These are phyloP conservation scores for Paralagenidium karlingii DNA, from an alignment of 352 stramenopile species.

Conservation along the genomic window DNA sequence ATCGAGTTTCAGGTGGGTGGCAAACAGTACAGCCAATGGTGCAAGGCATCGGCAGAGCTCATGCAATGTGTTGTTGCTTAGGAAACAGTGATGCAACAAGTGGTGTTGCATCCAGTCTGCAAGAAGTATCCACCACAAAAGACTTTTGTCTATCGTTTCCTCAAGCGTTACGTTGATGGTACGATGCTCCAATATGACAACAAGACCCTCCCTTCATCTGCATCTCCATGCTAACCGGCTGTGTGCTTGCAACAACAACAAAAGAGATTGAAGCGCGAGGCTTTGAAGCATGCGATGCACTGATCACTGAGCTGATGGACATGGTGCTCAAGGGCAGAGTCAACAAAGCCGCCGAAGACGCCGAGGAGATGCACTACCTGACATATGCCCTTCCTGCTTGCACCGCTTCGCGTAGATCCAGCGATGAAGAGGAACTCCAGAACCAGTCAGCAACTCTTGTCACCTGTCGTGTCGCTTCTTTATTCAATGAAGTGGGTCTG, in stretches of 20 bases:
- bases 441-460: conserved; percentile 17
- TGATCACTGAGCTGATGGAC: conserved; percentile 40
- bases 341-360: conserved; percentile 13
- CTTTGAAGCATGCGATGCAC: conserved; percentile 32
- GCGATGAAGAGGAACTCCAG: too few relatives aligned
- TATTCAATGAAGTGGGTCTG: conserved; percentile 74
- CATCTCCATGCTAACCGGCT: background rate
- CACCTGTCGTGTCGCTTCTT: conserved; percentile 60
- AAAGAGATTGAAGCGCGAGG: conserved; percentile 37
- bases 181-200: conserved; percentile 3
- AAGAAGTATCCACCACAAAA: conserved; percentile 44
- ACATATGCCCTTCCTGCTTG: conserved; percentile 33
- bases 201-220: background rate
- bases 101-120: conserved; percentile 39
- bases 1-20: conserved; percentile 36
- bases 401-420: too few relatives aligned
- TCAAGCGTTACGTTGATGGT: conserved; percentile 59
- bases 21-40: too few relatives aligned
- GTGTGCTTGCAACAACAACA: background rate
- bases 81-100: conserved; percentile 29
- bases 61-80: too few relatives aligned
- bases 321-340: conserved; percentile 27
- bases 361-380: conserved; percentile 62
- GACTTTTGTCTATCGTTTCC: conserved; percentile 54
- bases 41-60: too few relatives aligned